Conservation (phyloP, 75 land plant species). For the Pinus taeda region DNA sequence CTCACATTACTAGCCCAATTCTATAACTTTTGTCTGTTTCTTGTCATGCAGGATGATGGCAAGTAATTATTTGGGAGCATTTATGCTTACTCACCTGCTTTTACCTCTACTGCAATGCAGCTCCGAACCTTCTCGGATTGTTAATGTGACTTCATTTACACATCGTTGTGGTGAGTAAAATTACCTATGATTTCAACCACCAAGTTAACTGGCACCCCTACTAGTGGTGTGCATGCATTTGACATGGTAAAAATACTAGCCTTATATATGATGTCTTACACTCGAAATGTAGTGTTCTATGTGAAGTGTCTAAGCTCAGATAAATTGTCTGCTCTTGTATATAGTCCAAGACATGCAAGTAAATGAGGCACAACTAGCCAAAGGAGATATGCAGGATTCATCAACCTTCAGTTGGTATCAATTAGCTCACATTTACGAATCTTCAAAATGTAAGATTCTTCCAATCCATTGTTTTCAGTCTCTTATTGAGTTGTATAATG, state of each 20-base stretch:
- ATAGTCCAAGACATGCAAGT: slow-evolving; percentile 31
- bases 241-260: background rate
- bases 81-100: slow-evolving; percentile 57
- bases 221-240: background rate
- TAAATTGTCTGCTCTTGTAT: slow-evolving; percentile 10
- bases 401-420: slow-evolving; percentile 34
- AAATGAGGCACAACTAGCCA: slow-evolving; percentile 16
- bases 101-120: slow-evolving; percentile 72
- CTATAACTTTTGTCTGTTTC: background rate
- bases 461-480: background rate
- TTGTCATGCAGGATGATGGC: slow-evolving; percentile 64
- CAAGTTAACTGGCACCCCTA: background rate
- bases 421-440: slow-evolving; percentile 61
- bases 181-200: background rate
- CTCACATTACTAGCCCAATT: background rate
- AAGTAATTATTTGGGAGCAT: slow-evolving; percentile 83
- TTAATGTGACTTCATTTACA: slow-evolving; percentile 85
- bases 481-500: background rate
- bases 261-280: background rate
- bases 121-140: slow-evolving; percentile 62
- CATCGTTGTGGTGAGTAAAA: slow-evolving; percentile 58
- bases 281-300: background rate
- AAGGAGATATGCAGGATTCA: slow-evolving; percentile 15
- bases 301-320: background rate
- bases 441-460: slow-evolving; percentile 63